Evolutionary conservation across 345 rosid genomes (phyloP), one percentile per base, ranked within the genome.

Genomic region (Physaria fendleri): DNA sequence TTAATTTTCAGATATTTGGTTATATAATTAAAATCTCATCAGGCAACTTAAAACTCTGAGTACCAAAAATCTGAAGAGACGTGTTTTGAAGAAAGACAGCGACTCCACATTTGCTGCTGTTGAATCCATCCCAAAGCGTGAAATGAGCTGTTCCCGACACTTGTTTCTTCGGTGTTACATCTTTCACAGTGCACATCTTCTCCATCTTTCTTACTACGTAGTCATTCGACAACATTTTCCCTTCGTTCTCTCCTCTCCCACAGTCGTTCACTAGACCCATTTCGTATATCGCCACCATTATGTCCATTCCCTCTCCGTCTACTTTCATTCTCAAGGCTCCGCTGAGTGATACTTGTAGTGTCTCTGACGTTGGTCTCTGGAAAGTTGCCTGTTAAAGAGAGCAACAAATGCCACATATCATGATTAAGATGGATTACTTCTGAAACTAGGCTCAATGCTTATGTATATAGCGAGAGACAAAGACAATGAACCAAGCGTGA

Each of bases 281-380:
- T 65, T 90, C 94, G 33, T 90, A 85, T 8, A 90, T 66, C 1
- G 83, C 95, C 74, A 87, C 87, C 95, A 90, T 85, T 35, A 90
- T 25, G 41, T 77, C 78, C 33, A 68, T 81, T 5, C 87, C 93
- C 33, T 72, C 39, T 52, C 64, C 74, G 20, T 90, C 93, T 42
- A 81, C 69, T 55, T 81, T 84, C 27, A 59, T 59, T 56, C 90
- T 77, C 53, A 84, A 42, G 0, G 85, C 64, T 67, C 93, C 90
- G 1, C 79, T 69, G 5, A 90, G 51, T 20, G 77, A 51, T 40
- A 83, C 83, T 69, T 82, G 85, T 58, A 91, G 58, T 44, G 75
- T 42, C 20, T 87, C 82, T 53, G 87, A 65, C 13, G 87, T 75
- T 3, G 83, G 87, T 75, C 82, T 78, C 30, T 77, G 69, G 68